Percentiles rank a stretch among this genome's conserved stretches.
phyloP scores from a whole-genome alignment of 306 rosid genomes.

The Castanea crenata region DNA sequence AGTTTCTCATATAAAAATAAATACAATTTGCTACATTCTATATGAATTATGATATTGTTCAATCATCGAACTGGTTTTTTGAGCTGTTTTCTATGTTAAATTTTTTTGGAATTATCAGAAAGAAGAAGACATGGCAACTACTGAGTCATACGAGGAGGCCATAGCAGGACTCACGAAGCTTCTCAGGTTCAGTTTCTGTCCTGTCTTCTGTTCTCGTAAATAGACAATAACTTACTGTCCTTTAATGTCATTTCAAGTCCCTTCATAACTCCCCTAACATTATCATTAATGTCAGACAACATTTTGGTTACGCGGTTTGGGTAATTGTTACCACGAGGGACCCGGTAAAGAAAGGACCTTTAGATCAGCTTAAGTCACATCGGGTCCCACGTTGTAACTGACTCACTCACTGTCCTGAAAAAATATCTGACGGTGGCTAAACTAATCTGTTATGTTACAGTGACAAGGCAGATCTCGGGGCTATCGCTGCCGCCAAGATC shows the following conservation, averaged over 20 bases:
- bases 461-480: conserved; percentile 53
- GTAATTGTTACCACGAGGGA: not conserved
- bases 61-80: no score
- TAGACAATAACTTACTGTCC: not conserved
- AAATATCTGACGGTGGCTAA: not conserved
- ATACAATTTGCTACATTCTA: no score
- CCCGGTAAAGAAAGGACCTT: not conserved
- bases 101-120: conserved; percentile 30
- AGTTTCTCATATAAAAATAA: no score
- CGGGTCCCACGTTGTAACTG: conserved; percentile 10
- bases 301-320: not conserved
- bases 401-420: not conserved
- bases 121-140: conserved; percentile 68
- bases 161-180: conserved; percentile 69
- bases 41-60: no score
- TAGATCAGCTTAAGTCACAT: not conserved
- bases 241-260: conserved; percentile 16
- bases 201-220: not conserved
- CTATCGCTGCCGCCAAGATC: conserved; percentile 72
- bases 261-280: no score
- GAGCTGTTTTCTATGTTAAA: not conserved
- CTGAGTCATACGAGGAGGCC: conserved; percentile 70
- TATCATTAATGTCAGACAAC: not conserved
- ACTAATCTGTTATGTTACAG: conserved; percentile 25
- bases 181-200: conserved; percentile 46